Base-by-base conservation (phyloP, 106 monocot species). In the Alisma plantagoaquatica region DNA sequence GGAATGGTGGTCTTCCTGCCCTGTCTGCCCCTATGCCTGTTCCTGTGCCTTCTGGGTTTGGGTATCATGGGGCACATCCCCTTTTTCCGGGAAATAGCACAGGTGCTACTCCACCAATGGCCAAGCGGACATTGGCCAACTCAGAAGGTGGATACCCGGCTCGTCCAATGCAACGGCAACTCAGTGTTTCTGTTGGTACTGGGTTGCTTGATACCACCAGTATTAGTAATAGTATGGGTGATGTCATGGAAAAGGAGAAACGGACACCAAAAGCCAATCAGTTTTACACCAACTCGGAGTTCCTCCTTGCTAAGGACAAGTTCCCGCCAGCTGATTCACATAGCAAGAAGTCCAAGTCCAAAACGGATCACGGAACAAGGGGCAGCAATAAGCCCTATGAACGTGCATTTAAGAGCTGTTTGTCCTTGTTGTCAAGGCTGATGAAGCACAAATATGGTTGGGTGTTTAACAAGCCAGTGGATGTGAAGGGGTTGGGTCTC, bases 401-500 rank as follows among this genome's bases (percentile, higher is more conserved):
- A 3, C 66, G 73, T 19, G 74, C 75, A 0, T 91, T 91, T 57
- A 91, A 75, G 70, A 75, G 57, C 30, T 91, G 91, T 38, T 29
- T 15, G 6, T 18, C 49, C 0, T 31, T 91, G 69, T 68, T 91
- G 1, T 25, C 56, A 2, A 91, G 70, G 67, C 56, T 91, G 29
- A 91, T 85, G 91, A 91, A 85, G 73, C 91, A 91, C 61, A 74
- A 78, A 52, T 71, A 70, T 53, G 81, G 74, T 21, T 91, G 91
- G 91, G 78, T 91, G 27, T 91, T 91, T 45, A 91, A 91, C 33
- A 73, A 29, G 17, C 91, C 91, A 0, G 91, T 91, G 0, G 91
- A 91, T 59, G 91, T 63, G 11, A 81, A 78, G 41, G 67, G 51
- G 17, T 84, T 91, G 18, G 81, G 81, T 1, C 67, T 91, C 7